Evolutionary conservation across 208 protist species (phyloP).

Genomic region (Crithidia acanthocephali): DNA sequence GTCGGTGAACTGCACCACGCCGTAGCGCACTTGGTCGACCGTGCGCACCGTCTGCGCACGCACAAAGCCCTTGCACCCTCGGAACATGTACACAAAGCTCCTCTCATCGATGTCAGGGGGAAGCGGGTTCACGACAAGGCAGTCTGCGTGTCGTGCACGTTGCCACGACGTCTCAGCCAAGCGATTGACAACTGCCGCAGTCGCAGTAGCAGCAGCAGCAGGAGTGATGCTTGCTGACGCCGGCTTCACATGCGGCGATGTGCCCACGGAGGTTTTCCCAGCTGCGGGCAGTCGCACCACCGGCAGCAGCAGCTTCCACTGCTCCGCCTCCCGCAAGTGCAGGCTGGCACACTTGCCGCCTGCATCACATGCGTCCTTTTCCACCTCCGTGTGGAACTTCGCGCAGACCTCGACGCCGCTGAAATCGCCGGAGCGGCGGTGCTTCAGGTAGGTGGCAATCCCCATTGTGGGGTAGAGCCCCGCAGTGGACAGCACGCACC

Average conservation of each 20-base stretch:
- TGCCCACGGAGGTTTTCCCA: background rate
- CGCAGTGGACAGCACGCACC: conserved; percentile 33
- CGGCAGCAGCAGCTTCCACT: conserved; percentile 36
- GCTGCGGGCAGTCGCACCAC: conserved; percentile 19
- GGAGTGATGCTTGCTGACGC: background rate
- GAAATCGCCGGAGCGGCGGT: conserved; percentile 27
- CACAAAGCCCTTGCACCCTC: conserved; percentile 27
- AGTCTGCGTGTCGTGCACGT: conserved; percentile 15
- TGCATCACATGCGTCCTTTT: conserved; percentile 18
- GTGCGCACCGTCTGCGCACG: conserved; percentile 37
- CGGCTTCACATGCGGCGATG: background rate
- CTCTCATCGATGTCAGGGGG: conserved; percentile 29
- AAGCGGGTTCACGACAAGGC: conserved; percentile 22
- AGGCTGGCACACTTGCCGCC: conserved; percentile 26
- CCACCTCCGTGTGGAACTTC: conserved; percentile 7
- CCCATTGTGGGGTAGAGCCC: conserved; percentile 33
- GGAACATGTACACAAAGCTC: conserved; percentile 40
- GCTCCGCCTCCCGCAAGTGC: conserved; percentile 27
- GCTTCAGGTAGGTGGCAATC: conserved; percentile 25
- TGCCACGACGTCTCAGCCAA: conserved; percentile 29
- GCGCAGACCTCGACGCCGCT: conserved; percentile 24
- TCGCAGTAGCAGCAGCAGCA: background rate
- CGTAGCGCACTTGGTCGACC: conserved; percentile 28
- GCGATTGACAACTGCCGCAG: background rate
- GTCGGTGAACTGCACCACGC: conserved; percentile 33